phyloP scores from a whole-genome alignment of 202 grass and related monocot genomes.

The Dendrocalamus latiflorus region DNA sequence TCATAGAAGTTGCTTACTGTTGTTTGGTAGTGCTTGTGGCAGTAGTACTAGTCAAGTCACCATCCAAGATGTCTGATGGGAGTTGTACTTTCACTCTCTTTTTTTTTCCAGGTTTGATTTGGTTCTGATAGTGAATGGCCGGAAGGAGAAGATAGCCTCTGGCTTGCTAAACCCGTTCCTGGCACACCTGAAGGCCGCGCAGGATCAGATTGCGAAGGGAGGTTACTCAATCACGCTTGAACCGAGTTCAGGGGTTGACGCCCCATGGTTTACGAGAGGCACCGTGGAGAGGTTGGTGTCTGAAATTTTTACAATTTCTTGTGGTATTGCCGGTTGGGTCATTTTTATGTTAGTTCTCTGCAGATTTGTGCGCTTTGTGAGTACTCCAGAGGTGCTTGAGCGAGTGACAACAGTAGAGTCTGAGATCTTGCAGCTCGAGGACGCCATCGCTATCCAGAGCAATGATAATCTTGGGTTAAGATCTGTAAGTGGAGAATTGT shows the following conservation, averaged over 20 bases:
- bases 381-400: too few species aligned
- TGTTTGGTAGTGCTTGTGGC: neutral
- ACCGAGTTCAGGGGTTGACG: slow-evolving; percentile 37
- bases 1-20: neutral
- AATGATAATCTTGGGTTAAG: too few species aligned
- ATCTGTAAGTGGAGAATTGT: slow-evolving; percentile 47
- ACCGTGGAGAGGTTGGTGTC: slow-evolving; percentile 62
- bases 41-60: neutral
- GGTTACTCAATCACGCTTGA: slow-evolving; percentile 87
- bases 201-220: slow-evolving; percentile 87
- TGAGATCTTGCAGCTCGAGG: too few species aligned
- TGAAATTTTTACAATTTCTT: slow-evolving; percentile 4
- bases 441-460: too few species aligned
- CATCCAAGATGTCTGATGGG: slow-evolving; percentile 1
- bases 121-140: slow-evolving; percentile 69
- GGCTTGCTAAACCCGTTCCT: slow-evolving; percentile 87
- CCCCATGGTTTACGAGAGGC: slow-evolving; percentile 76
- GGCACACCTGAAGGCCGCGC: slow-evolving; percentile 67
- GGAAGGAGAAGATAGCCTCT: slow-evolving; percentile 84
- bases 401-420: too few species aligned
- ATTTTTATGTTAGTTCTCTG: slow-evolving; percentile 8
- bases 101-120: slow-evolving; percentile 98
- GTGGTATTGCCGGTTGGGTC: neutral
- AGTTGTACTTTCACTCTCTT: slow-evolving; percentile 24
- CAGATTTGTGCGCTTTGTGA: slow-evolving; percentile 95